Conservation (phyloP, 768 basidiomycete genomes). For the Ramaria sp. region DNA sequence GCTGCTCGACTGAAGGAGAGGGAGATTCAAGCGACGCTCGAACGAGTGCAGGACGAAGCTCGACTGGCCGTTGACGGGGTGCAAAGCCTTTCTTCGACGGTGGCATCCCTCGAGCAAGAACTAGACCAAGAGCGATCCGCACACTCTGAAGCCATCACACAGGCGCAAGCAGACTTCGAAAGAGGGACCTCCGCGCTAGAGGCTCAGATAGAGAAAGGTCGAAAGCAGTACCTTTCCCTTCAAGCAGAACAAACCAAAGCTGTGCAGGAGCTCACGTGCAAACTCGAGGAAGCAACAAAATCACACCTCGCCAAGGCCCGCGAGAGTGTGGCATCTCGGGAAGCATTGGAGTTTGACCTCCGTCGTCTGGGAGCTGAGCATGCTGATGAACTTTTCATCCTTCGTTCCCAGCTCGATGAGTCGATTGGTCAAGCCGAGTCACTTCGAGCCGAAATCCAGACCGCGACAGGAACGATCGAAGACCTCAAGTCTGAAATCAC, state of each 20-base stretch:
- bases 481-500: background rate
- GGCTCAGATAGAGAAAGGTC: background rate
- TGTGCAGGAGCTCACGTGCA: background rate
- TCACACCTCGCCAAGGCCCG: background rate
- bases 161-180: background rate
- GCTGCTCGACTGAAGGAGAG: conserved; percentile 1
- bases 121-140: background rate
- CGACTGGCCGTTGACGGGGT: background rate
- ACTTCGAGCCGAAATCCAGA: background rate
- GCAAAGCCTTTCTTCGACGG: background rate
- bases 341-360: background rate
- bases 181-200: background rate
- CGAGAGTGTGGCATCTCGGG: background rate
- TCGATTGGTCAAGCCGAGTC: background rate
- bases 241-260: background rate
- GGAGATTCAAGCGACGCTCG: background rate
- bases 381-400: background rate
- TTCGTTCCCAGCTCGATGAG: conserved; percentile 1
- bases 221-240: background rate
- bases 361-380: background rate
- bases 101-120: background rate
- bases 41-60: background rate
- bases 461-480: background rate
- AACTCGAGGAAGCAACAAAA: background rate
- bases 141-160: background rate